phyloP scores from a whole-genome alignment of 495 filamentous ascomycete genomes.

The Tetracladium setigerum region DNA sequence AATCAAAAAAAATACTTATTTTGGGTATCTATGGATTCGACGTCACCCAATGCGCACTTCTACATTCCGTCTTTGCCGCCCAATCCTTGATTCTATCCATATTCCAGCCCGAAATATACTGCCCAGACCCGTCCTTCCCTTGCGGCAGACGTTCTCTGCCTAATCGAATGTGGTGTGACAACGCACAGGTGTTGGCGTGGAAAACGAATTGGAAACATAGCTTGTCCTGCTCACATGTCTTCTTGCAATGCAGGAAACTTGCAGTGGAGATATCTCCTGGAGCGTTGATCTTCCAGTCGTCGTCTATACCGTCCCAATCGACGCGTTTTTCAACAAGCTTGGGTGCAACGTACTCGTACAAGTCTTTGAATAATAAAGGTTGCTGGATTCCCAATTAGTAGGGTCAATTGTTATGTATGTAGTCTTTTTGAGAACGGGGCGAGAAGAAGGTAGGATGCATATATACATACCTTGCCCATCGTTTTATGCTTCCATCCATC shows the following conservation, averaged over 20 bases:
- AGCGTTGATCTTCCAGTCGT: slow-evolving; percentile 2
- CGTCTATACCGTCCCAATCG: slow-evolving; percentile 4
- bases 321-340: neutral
- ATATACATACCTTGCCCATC: slow-evolving; percentile 4
- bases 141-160: neutral
- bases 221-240: slow-evolving; percentile 3
- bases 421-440: neutral
- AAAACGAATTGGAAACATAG: slow-evolving; percentile 7
- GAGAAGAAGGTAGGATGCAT: neutral
- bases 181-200: neutral
- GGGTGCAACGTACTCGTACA: slow-evolving; percentile 1
- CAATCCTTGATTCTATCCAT: neutral
- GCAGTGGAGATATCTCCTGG: neutral
- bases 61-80: neutral
- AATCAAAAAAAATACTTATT: too few relatives aligned
- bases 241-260: slow-evolving; percentile 1
- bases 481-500: slow-evolving; percentile 6
- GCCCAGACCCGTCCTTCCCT: neutral
- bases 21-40: slow-evolving; percentile 1
- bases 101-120: neutral
- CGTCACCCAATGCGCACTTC: neutral
- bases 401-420: neutral
- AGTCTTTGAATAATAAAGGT: slow-evolving; percentile 6
- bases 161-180: slow-evolving; percentile 6
- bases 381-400: slow-evolving; percentile 3